phyloP scores from a whole-genome alignment of 208 protist genomes.

The Phytomonas francai region DNA sequence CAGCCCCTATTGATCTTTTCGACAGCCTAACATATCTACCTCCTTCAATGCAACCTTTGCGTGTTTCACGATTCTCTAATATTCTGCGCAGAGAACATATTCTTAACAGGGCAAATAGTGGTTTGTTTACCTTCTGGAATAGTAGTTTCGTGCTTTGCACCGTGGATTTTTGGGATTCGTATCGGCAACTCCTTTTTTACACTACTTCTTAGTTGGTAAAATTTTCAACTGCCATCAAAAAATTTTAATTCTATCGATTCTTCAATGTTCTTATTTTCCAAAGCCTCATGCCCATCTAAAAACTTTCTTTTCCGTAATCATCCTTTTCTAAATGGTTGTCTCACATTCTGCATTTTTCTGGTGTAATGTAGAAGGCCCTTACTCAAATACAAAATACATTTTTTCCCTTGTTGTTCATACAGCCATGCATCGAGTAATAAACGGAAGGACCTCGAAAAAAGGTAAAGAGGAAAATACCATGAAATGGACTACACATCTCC shows the following conservation, averaged over 20 bases:
- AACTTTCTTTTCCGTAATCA: not conserved
- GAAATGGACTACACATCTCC: not conserved
- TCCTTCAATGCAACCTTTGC: slow-evolving; percentile 17
- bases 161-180: slow-evolving; percentile 23
- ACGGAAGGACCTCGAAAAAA: not conserved
- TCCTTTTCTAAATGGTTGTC: not conserved
- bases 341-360: not conserved
- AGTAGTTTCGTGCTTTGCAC: slow-evolving; percentile 15
- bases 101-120: slow-evolving; percentile 12
- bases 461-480: not conserved
- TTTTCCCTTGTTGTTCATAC: not conserved
- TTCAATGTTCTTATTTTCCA: not conserved
- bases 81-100: slow-evolving; percentile 17
- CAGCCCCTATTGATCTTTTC: not conserved
- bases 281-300: not conserved
- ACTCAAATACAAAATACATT: not conserved
- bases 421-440: not conserved
- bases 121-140: slow-evolving; percentile 15
- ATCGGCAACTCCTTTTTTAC: slow-evolving; percentile 14
- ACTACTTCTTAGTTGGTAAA: slow-evolving; percentile 2
- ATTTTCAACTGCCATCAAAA: not conserved
- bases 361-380: not conserved
- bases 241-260: not conserved
- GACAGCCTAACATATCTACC: slow-evolving; percentile 4
- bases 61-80: slow-evolving; percentile 8